phyloP scores from a whole-genome alignment of 257 asterid genomes.

The Anisodus tanguticus region DNA sequence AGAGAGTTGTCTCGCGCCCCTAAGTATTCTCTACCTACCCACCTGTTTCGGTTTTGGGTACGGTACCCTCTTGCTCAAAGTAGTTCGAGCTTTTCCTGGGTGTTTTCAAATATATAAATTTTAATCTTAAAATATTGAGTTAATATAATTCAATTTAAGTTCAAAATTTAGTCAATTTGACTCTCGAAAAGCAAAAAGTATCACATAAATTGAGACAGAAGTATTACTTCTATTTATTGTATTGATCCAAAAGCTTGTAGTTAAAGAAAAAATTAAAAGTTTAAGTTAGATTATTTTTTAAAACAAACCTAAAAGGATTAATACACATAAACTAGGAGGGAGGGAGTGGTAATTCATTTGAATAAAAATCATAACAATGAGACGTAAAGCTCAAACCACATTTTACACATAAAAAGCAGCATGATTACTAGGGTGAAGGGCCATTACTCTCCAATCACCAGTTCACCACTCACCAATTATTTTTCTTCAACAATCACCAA shows the following conservation, averaged over 20 bases:
- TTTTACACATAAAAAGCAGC: not conserved
- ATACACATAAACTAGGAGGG: not conserved
- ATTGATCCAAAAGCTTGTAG: not conserved
- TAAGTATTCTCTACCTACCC: too few species aligned
- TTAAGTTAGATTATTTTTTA: not conserved
- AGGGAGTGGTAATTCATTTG: not conserved
- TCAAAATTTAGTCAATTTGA: too few species aligned
- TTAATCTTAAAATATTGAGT: too few species aligned
- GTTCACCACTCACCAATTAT: not conserved
- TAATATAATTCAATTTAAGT: too few species aligned
- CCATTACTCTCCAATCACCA: not conserved
- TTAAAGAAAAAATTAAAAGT: not conserved
- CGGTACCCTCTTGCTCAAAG: too few species aligned
- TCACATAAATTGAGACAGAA: too few species aligned
- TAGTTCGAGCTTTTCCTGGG: too few species aligned
- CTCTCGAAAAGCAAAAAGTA: too few species aligned
- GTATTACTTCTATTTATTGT: too few species aligned
- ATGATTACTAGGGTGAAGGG: constrained; percentile 16
- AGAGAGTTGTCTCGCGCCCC: too few species aligned
- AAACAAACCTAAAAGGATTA: not conserved
- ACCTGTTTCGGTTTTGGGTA: too few species aligned
- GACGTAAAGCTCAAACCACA: not conserved
- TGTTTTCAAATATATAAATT: too few species aligned
- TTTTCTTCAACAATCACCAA: not conserved
- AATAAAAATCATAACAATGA: not conserved